phyloP scores from a whole-genome alignment of 2,329 filamentous ascomycete species.

The Macrophomina phaseolina region DNA sequence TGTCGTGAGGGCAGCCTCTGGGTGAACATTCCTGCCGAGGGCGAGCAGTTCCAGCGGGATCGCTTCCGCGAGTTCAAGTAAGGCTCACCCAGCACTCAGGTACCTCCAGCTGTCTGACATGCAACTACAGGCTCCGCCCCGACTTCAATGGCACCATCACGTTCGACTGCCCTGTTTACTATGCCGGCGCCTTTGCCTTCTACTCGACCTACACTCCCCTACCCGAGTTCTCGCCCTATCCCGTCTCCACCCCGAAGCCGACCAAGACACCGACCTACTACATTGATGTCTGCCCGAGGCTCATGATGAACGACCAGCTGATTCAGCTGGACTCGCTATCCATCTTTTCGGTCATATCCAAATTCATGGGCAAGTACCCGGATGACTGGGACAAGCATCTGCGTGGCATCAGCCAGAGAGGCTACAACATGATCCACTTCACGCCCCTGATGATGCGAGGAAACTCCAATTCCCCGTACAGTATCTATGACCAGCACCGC shows the following conservation, averaged over 20 bases:
- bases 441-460: slow-evolving; percentile 90
- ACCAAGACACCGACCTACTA: slow-evolving; percentile 82
- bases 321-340: slow-evolving; percentile 87
- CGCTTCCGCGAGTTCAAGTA: slow-evolving; percentile 90
- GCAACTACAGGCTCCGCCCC: slow-evolving; percentile 71
- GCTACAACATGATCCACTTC: slow-evolving; percentile 99
- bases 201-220: slow-evolving; percentile 92
- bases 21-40: slow-evolving; percentile 89
- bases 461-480: slow-evolving; percentile 94
- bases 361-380: slow-evolving; percentile 96
- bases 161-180: slow-evolving; percentile 84
- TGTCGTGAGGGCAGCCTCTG: slow-evolving; percentile 93
- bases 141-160: slow-evolving; percentile 92
- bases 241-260: slow-evolving; percentile 57
- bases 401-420: slow-evolving; percentile 82
- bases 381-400: slow-evolving; percentile 89
- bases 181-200: slow-evolving; percentile 88
- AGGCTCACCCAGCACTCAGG: slow-evolving; percentile 41
- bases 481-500: slow-evolving; percentile 86
- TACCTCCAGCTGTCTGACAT: slow-evolving; percentile 10
- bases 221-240: slow-evolving; percentile 72
- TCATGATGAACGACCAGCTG: slow-evolving; percentile 74
- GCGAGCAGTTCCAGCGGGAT: slow-evolving; percentile 75
- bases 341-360: slow-evolving; percentile 92
- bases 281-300: slow-evolving; percentile 86